phyloP scores from a whole-genome alignment of 345 rosid genomes.

The Clarkia xantiana region DNA sequence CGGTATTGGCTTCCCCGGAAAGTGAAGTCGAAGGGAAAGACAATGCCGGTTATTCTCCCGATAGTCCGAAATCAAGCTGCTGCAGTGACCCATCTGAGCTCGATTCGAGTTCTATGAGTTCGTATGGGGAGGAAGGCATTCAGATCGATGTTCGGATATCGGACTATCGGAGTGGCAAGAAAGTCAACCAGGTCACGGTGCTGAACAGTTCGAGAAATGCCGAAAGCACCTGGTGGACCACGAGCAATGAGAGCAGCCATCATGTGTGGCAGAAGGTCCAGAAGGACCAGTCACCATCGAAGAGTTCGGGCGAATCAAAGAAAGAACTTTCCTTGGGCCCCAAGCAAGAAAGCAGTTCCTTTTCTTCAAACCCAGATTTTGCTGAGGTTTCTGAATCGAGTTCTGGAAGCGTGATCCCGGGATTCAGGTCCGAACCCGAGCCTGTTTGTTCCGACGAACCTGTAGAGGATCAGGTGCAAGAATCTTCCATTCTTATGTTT shows the following conservation, averaged over 20 bases:
- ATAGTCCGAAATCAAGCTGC: constrained; percentile 7
- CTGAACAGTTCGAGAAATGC: constrained; percentile 11
- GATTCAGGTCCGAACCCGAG: too few relatives aligned
- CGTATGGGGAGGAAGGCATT: constrained; percentile 13
- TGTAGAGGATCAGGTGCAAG: too few relatives aligned
- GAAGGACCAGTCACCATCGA: neutral
- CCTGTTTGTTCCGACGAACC: too few relatives aligned
- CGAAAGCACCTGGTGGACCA: constrained; percentile 13
- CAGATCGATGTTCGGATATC: constrained; percentile 9
- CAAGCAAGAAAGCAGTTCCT: too few relatives aligned
- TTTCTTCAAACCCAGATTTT: too few relatives aligned
- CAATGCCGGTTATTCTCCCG: constrained; percentile 6
- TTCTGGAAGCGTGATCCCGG: too few relatives aligned
- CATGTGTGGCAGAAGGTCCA: constrained; percentile 43
- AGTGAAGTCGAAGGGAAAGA: neutral
- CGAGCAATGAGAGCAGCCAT: constrained; percentile 23
- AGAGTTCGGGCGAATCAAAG: constrained; percentile 7
- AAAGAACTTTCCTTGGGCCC: constrained; percentile 8
- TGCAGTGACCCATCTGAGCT: constrained; percentile 11
- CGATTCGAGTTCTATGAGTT: constrained; percentile 18
- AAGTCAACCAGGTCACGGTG: constrained; percentile 16
- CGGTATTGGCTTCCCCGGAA: constrained; percentile 3
- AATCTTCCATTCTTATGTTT: too few relatives aligned
- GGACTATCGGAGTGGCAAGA: constrained; percentile 9
- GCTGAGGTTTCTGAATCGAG: too few relatives aligned